Conservation (phyloP, 345 rosid species). For the Xanthoceras sorbifolium region DNA sequence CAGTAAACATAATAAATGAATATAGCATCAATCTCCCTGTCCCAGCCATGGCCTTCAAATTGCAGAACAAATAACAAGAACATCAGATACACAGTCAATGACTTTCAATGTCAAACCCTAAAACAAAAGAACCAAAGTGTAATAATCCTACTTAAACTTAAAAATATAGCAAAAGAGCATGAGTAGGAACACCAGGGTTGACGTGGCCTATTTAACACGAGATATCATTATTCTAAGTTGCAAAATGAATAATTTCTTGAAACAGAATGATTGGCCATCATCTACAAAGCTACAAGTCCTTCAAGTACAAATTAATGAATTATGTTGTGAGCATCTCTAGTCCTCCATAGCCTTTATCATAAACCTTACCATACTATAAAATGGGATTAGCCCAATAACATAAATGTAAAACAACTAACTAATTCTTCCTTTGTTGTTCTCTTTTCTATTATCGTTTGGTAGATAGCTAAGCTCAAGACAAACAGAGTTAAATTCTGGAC, state of each 20-base stretch:
- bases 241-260: not conserved
- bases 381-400: not conserved
- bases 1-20: constrained; percentile 56
- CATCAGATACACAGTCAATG: constrained; percentile 1
- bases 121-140: not conserved
- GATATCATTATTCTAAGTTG: not conserved
- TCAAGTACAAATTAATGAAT: not conserved
- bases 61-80: not conserved
- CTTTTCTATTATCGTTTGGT: not conserved
- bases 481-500: not conserved
- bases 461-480: not conserved
- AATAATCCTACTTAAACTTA: not conserved
- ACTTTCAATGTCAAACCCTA: not conserved
- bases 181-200: not conserved
- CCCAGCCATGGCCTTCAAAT: constrained; percentile 56
- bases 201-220: not conserved
- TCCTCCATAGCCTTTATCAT: not conserved
- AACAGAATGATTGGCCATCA: not conserved
- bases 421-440: not conserved
- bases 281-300: not conserved
- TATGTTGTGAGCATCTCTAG: not conserved
- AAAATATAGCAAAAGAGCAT: no score
- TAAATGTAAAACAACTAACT: not conserved
- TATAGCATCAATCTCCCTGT: constrained; percentile 76
- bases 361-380: not conserved